Conservation (phyloP, 2,329 filamentous ascomycete genomes). For the Aureobasidium uvarum region DNA sequence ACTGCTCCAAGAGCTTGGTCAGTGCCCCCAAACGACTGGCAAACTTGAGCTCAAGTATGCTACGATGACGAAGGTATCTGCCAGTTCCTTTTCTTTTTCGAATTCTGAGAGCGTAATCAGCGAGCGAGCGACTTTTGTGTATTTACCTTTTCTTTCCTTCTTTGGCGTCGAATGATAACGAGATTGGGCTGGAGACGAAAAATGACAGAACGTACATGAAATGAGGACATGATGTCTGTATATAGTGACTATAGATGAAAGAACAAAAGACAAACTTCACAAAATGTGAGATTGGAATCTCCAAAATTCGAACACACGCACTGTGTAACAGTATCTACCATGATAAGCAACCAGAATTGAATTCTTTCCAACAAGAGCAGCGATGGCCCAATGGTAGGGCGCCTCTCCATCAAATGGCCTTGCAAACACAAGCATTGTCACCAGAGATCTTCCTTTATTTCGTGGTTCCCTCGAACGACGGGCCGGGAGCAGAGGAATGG, state of each 20-base stretch:
- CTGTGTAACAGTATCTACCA: background rate
- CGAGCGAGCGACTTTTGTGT: conserved; percentile 2
- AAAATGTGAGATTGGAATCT: background rate
- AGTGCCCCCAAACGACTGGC: background rate
- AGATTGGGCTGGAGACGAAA: background rate
- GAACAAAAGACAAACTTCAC: background rate
- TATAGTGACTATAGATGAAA: background rate
- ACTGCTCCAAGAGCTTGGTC: background rate
- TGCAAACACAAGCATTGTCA: conserved; percentile 5
- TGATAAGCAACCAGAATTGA: background rate
- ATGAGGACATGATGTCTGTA: background rate
- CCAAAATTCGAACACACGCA: background rate
- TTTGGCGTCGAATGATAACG: background rate
- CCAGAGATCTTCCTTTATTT: background rate
- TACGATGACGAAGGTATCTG: background rate
- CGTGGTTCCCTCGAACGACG: background rate
- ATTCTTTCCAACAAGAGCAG: background rate
- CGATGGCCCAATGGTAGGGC: background rate
- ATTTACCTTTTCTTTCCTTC: background rate
- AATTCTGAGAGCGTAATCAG: background rate
- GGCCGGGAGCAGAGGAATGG: background rate
- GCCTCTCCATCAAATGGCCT: background rate
- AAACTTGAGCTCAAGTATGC: background rate
- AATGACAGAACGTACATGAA: background rate
- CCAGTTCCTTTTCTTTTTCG: background rate